Evolutionary conservation across 192 early-diverging fungal species (phyloP), one percentile per base, ranked within the genome.

Genomic region (Coemansia asiatica): DNA sequence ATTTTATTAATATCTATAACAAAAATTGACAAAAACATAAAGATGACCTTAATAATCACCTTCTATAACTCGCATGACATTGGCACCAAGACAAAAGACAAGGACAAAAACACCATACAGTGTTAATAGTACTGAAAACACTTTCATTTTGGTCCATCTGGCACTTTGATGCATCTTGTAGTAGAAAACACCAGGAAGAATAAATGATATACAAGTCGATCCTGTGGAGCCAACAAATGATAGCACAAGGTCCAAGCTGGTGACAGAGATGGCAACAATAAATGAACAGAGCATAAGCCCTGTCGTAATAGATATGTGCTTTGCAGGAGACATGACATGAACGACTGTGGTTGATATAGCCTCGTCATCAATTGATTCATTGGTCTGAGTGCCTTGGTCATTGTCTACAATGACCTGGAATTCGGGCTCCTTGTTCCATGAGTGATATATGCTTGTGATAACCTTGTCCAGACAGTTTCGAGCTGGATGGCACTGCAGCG

Each of bases 211-310:
- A 29, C 89, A 90, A 0, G 95, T 98, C 2, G 93, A 95, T 15
- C 97, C 97, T 0, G 97, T 98, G 3, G 96, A 94, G 27, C 97
- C 97, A 0, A 99, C 97, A 65, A 98, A 85, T 0, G 94, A 84
- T 51, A 99, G 65, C 6, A 98, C 91, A 62, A 90, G 83, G 51
- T 92, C 90, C 36, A 99, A 76, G 64, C 93, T 86, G 9, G 89
- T 85, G 6, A 95, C 89, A 0, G 84, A 72, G 18, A 94, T 90
- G 18, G 95, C 90, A 40, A 91, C 80, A 9, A 87, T 25, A 56
- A 90, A 95, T 33, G 90, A 90, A 19, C 75, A 54, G 16, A 89
- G 28, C 59, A 96, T 81, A 60, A 96, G 87, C 0, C 68, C 73
- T 0, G 86, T 53, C 0, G 94, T 96, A 63, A 94, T 87, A 15